A percentile compares a stretch with the other conserved stretches of the same genome.
Evolutionary conservation across 176 grass and related monocot genomes (phyloP).

Genomic region (Aegilops speltoides): DNA sequence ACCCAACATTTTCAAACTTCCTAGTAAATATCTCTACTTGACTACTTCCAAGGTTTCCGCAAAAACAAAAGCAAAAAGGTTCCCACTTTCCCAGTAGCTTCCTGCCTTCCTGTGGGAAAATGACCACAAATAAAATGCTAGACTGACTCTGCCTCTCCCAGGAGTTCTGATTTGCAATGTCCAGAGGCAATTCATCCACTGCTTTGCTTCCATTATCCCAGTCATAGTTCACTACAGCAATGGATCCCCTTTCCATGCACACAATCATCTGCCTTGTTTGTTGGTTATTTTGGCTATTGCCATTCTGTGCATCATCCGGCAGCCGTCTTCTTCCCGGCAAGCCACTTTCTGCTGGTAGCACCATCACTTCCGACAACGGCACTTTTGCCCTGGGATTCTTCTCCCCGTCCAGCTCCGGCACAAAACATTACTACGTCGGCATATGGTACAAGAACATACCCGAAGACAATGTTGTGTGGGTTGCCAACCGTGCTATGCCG

Average conservation of each 20-base stretch:
- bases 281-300: background rate
- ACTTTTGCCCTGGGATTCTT: conserved; percentile 39
- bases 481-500: conserved; percentile 33
- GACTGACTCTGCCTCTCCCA: background rate
- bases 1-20: background rate
- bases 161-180: background rate
- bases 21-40: background rate
- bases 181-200: background rate
- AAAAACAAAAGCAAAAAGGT: too few relatives aligned
- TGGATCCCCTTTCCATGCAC: conserved; percentile 1
- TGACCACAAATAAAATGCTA: background rate
- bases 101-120: background rate
- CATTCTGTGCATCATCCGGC: background rate
- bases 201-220: background rate
- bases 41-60: background rate
- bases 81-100: background rate
- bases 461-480: conserved; percentile 22
- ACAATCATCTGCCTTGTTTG: background rate
- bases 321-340: conserved; percentile 17
- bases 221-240: background rate
- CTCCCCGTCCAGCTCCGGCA: conserved; percentile 1
- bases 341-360: background rate
- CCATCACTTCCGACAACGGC: conserved; percentile 19
- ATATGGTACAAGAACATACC: conserved; percentile 38
- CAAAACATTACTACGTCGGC: conserved; percentile 24